Evolutionary conservation across 805 yeast genomes (phyloP).

Genomic region (Starmerella apis): DNA sequence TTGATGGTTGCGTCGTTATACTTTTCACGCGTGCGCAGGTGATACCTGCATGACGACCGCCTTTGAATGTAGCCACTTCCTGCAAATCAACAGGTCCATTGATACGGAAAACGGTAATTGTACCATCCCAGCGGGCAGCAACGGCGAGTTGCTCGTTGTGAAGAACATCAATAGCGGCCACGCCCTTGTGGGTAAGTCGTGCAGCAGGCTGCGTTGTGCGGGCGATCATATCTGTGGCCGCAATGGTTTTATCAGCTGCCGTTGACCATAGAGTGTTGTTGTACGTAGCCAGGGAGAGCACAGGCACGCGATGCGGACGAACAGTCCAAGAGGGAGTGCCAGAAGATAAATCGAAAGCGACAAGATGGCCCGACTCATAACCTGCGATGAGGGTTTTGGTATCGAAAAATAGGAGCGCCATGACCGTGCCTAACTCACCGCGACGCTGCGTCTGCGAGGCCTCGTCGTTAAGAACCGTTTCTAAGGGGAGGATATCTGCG

Average conservation of each 20-base stretch:
- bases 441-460: constrained; percentile 16
- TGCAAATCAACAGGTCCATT: constrained; percentile 21
- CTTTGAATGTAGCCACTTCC: constrained; percentile 30
- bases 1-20: neutral
- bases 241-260: constrained; percentile 25
- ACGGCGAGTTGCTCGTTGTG: constrained; percentile 20
- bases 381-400: constrained; percentile 39
- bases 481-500: constrained; percentile 11
- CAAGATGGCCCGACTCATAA: constrained; percentile 62
- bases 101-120: constrained; percentile 29
- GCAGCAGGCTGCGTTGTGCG: constrained; percentile 1
- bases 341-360: constrained; percentile 22
- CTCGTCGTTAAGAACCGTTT: constrained; percentile 17
- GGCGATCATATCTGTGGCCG: neutral
- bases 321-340: constrained; percentile 5
- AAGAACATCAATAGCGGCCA: constrained; percentile 26
- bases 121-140: constrained; percentile 37
- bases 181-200: constrained; percentile 25
- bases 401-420: constrained; percentile 47
- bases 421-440: constrained; percentile 42
- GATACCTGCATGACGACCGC: constrained; percentile 29
- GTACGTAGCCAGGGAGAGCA: constrained; percentile 25
- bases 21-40: constrained; percentile 14
- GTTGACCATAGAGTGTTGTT: constrained; percentile 27
- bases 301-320: constrained; percentile 30